A percentile compares a stretch with the other conserved stretches of the same genome.
Conservation (phyloP, 176 grass and related monocot genomes). For the Saccharum spontaneum region DNA sequence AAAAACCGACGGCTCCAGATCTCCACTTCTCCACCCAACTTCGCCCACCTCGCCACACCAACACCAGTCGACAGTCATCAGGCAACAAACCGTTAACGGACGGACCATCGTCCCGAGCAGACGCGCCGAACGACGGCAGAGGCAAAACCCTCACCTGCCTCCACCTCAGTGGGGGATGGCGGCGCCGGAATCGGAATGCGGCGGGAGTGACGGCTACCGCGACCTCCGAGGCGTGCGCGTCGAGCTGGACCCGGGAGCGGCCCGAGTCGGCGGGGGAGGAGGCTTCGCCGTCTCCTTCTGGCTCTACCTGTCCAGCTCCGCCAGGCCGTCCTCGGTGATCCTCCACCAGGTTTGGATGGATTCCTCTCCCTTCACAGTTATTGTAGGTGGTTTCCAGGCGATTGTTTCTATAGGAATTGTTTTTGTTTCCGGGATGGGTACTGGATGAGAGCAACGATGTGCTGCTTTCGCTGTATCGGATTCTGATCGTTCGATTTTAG, state of each 20-base stretch:
- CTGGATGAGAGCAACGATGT: background rate
- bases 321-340: conserved; percentile 68
- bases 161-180: conserved; percentile 6
- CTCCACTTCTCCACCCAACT: background rate
- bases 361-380: background rate
- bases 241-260: conserved; percentile 19
- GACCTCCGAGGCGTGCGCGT: conserved; percentile 42
- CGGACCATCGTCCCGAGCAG: conserved; percentile 7
- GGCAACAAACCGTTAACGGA: conserved; percentile 25
- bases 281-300: conserved; percentile 77
- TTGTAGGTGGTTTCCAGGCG: background rate
- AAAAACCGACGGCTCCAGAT: background rate
- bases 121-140: background rate
- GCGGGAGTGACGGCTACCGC: conserved; percentile 24
- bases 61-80: background rate
- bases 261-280: conserved; percentile 16
- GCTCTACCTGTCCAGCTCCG: conserved; percentile 75
- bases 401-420: background rate
- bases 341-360: conserved; percentile 79
- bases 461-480: background rate
- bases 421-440: background rate
- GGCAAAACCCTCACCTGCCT: conserved; percentile 27
- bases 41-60: too few species aligned
- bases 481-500: background rate
- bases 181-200: conserved; percentile 46